Percentiles rank a stretch among this genome's conserved stretches.
Conservation (phyloP, 23 red algal genomes). For the Gracilaria caudata region DNA sequence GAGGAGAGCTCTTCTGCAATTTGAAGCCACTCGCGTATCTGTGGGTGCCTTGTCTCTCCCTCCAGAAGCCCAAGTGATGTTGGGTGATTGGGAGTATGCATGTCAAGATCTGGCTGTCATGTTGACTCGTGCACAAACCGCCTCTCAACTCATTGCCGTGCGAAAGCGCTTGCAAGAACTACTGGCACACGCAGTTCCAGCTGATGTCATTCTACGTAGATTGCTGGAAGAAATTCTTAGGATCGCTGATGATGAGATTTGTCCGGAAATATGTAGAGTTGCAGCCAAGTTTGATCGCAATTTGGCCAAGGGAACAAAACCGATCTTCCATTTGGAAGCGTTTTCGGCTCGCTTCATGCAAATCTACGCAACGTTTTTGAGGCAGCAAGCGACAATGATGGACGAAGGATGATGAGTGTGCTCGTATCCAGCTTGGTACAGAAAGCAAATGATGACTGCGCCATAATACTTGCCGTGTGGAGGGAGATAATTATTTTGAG, state of each 20-base stretch:
- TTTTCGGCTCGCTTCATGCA: constrained; percentile 95
- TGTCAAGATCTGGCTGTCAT: constrained; percentile 76
- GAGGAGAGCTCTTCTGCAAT: constrained; percentile 81
- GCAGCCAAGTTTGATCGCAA: constrained; percentile 92
- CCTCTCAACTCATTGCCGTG: constrained; percentile 70
- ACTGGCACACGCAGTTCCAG: constrained; percentile 88
- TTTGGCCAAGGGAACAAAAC: constrained; percentile 84
- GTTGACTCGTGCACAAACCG: constrained; percentile 78
- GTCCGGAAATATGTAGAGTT: constrained; percentile 70
- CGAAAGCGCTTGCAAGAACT: constrained; percentile 85
- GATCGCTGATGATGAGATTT: constrained; percentile 78
- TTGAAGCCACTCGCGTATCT: constrained; percentile 74
- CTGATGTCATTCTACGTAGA: constrained; percentile 76
- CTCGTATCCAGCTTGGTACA: background rate
- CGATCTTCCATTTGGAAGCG: constrained; percentile 95
- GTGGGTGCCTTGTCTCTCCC: constrained; percentile 32
- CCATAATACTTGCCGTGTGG: too few species aligned
- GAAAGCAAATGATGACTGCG: too few species aligned
- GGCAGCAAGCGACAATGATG: constrained; percentile 63
- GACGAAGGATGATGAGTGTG: constrained; percentile 20
- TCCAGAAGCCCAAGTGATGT: constrained; percentile 38
- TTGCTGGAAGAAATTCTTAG: constrained; percentile 77
- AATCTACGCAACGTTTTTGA: constrained; percentile 69
- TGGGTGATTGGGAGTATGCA: constrained; percentile 87
- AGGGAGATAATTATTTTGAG: too few species aligned